These are phyloP conservation scores for Kingdonia uniflora DNA, from an alignment of 164 flowering plant species.

Conservation along the genomic window DNA sequence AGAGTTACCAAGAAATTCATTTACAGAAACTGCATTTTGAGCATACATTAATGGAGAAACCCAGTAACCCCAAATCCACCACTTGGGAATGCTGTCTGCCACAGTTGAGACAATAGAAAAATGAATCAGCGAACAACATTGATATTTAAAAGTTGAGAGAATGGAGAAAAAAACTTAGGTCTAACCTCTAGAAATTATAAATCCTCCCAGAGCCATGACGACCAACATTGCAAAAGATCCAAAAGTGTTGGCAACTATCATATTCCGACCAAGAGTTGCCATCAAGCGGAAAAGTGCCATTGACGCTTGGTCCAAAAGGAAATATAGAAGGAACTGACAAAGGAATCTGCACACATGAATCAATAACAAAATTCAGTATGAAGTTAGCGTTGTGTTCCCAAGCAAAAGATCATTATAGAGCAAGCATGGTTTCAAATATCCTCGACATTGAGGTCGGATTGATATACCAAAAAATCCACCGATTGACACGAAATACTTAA, in stretches of 20 bases:
- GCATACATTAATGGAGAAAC: slow-evolving; percentile 92
- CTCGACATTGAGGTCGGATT: too few species aligned
- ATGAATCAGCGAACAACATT: slow-evolving; percentile 4
- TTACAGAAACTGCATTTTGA: slow-evolving; percentile 91
- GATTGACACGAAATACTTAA: too few species aligned
- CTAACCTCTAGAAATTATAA: slow-evolving; percentile 75
- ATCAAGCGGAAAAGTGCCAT: slow-evolving; percentile 76
- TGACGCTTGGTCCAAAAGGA: slow-evolving; percentile 92
- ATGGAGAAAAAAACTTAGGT: neutral
- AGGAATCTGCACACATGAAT: slow-evolving; percentile 50
- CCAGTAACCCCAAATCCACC: slow-evolving; percentile 99
- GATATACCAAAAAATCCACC: too few species aligned
- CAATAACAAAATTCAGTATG: slow-evolving; percentile 5
- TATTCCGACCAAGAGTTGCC: slow-evolving; percentile 86
- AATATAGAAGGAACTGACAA: slow-evolving; percentile 64
- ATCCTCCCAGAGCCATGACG: slow-evolving; percentile 95
- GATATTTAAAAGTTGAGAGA: neutral
- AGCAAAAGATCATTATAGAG: too few species aligned
- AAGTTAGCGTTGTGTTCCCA: too few species aligned
- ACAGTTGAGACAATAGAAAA: slow-evolving; percentile 8
- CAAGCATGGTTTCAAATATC: too few species aligned
- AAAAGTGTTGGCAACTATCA: slow-evolving; percentile 95
- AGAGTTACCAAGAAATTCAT: slow-evolving; percentile 89
- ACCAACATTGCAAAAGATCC: slow-evolving; percentile 96
- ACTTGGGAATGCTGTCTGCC: slow-evolving; percentile 72